Evolutionary conservation across 225 moss, liverwort and hornwort genomes (phyloP).

Genomic region (Bryum argenteum): DNA sequence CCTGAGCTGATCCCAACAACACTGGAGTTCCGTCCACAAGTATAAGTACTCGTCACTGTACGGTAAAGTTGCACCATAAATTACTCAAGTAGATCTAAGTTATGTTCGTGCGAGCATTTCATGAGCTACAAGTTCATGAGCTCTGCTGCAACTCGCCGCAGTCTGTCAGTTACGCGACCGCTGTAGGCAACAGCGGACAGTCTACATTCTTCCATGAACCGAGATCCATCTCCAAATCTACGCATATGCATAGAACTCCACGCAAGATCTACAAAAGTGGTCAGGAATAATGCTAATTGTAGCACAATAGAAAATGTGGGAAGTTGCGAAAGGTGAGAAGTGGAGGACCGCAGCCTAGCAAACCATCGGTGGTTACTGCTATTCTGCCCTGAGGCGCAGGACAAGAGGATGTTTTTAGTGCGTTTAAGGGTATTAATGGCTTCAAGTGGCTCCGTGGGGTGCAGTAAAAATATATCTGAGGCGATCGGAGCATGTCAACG

Average conservation of each 20-base stretch:
- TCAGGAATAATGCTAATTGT: background rate
- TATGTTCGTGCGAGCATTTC: background rate
- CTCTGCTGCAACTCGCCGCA: background rate
- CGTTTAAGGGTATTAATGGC: background rate
- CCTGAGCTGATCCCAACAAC: background rate
- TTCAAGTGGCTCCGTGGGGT: background rate
- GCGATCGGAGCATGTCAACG: no score
- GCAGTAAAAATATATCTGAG: background rate
- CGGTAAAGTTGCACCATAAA: background rate
- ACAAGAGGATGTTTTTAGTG: background rate
- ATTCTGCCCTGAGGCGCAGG: background rate
- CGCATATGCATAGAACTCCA: background rate
- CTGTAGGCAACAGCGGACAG: background rate
- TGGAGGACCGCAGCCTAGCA: slow-evolving; percentile 25
- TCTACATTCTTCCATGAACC: background rate
- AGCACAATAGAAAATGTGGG: background rate
- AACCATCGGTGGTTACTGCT: slow-evolving; percentile 18
- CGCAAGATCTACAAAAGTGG: background rate
- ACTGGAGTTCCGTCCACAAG: background rate
- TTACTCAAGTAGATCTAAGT: background rate
- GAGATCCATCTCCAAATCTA: background rate
- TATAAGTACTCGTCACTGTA: background rate
- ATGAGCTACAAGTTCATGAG: background rate
- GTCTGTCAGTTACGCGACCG: background rate
- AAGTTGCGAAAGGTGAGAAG: slow-evolving; percentile 15